A percentile compares a stretch with the other conserved stretches of the same genome.
phyloP scores from a whole-genome alignment of 805 yeast species.

The Trichomonascus vanleenenianus region DNA sequence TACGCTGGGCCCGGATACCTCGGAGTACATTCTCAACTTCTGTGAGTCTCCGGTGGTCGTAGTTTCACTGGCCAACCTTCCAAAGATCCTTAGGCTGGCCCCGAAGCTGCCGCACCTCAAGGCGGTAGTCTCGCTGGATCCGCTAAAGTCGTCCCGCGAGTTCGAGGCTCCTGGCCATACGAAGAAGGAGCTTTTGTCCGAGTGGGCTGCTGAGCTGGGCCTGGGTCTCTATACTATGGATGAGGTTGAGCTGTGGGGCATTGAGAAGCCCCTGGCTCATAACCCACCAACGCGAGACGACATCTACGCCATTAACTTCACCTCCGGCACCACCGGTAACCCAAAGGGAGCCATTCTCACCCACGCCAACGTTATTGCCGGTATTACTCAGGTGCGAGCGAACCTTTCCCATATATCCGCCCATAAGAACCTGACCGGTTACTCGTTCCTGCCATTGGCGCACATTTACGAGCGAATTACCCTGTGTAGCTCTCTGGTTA shows the following conservation, averaged over 20 bases:
- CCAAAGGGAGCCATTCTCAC: conserved; percentile 64
- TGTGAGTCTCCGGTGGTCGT: conserved; percentile 58
- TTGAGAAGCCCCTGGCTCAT: conserved; percentile 38
- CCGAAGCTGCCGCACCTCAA: conserved; percentile 37
- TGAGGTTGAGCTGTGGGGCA: conserved; percentile 36
- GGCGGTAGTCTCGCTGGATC: conserved; percentile 51
- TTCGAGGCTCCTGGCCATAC: conserved; percentile 23
- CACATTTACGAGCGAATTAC: conserved; percentile 50
- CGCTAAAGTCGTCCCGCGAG: conserved; percentile 27
- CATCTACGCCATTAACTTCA: conserved; percentile 56
- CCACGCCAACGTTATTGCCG: conserved; percentile 45
- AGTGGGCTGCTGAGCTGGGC: conserved; percentile 23
- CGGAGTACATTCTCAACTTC: conserved; percentile 52
- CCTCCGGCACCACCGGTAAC: conserved; percentile 69
- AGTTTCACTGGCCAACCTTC: conserved; percentile 45
- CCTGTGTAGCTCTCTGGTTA: conserved; percentile 36
- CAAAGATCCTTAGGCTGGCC: conserved; percentile 39
- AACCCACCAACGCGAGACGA: conserved; percentile 46
- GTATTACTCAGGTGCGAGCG: conserved; percentile 31
- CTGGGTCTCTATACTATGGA: conserved; percentile 36
- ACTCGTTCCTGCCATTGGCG: conserved; percentile 46
- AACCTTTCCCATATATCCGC: conserved; percentile 29
- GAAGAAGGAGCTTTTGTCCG: conserved; percentile 22
- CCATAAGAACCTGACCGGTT: conserved; percentile 19
- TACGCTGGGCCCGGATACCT: conserved; percentile 51